A percentile compares a stretch with the other conserved stretches of the same genome.
Conservation (phyloP, 139 green algal genomes). For the Chlorella sp. region DNA sequence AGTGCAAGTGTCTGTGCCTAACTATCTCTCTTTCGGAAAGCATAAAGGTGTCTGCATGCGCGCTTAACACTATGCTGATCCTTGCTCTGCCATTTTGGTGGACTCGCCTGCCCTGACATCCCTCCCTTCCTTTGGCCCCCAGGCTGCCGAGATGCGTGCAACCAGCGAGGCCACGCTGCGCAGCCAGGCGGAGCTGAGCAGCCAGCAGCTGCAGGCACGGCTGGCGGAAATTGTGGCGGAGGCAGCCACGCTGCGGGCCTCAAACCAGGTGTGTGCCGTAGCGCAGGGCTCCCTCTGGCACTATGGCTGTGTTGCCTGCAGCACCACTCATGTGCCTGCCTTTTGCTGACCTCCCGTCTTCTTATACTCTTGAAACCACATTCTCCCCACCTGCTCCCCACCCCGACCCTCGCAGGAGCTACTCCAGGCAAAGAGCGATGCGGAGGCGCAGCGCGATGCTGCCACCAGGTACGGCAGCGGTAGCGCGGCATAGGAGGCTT, state of each 20-base stretch:
- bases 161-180: constrained; percentile 14
- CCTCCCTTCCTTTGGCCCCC: background rate
- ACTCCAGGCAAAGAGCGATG: background rate
- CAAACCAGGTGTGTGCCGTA: constrained; percentile 4
- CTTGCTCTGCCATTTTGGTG: too few species aligned
- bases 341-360: background rate
- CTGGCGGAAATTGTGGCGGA: constrained; percentile 4
- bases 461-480: background rate
- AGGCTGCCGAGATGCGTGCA: constrained; percentile 8
- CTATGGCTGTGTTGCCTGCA: background rate
- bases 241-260: background rate
- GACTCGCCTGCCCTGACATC: too few species aligned
- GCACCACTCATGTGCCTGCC: background rate
- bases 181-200: constrained; percentile 16
- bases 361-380: too few species aligned
- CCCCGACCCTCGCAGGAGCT: background rate
- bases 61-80: too few species aligned
- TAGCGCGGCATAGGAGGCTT: too few species aligned
- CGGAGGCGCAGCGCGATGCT: background rate
- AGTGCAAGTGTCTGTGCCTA: too few species aligned
- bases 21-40: too few species aligned
- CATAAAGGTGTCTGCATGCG: too few species aligned
- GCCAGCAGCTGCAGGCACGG: background rate
- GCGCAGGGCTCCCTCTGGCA: too few species aligned
- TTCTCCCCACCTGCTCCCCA: too few species aligned